Evolutionary conservation across 176 grass and related monocot species (phyloP).

Genomic region (Cenchrus purpureus): DNA sequence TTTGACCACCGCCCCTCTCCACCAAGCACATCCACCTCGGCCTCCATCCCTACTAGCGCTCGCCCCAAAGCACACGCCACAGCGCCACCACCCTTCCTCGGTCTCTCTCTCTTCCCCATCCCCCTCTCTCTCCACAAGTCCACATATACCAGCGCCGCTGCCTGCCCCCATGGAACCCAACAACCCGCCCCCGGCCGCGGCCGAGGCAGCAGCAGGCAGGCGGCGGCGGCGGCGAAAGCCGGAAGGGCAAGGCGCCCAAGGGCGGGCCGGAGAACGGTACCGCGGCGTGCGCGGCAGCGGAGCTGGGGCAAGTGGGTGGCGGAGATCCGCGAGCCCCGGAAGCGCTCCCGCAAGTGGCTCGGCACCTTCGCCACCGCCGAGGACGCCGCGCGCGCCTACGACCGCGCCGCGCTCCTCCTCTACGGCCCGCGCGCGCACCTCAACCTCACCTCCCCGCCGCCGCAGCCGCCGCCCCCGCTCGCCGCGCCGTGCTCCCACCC

Average conservation of each 20-base stretch:
- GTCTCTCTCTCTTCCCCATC: constrained; percentile 23
- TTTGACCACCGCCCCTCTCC: constrained; percentile 95
- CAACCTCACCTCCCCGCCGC: constrained; percentile 66
- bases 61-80: constrained; percentile 26
- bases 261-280: constrained; percentile 83
- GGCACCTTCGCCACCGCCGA: constrained; percentile 95
- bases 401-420: constrained; percentile 81
- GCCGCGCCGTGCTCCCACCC: constrained; percentile 1
- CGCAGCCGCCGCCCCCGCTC: not conserved
- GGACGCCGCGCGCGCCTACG: constrained; percentile 87
- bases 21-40: constrained; percentile 69
- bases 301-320: constrained; percentile 89
- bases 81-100: not conserved
- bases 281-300: constrained; percentile 69
- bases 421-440: constrained; percentile 82
- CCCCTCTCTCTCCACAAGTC: not conserved
- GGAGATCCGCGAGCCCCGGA: constrained; percentile 75
- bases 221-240: not conserved
- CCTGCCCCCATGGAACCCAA: constrained; percentile 37
- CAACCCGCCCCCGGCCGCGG: not conserved
- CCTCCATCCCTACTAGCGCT: constrained; percentile 43
- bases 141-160: constrained; percentile 33
- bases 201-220: not conserved
- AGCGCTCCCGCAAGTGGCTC: constrained; percentile 87
- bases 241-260: constrained; percentile 48